Conservation (phyloP, 1,284 basidiomycete species). For the Marasmius oreades region DNA sequence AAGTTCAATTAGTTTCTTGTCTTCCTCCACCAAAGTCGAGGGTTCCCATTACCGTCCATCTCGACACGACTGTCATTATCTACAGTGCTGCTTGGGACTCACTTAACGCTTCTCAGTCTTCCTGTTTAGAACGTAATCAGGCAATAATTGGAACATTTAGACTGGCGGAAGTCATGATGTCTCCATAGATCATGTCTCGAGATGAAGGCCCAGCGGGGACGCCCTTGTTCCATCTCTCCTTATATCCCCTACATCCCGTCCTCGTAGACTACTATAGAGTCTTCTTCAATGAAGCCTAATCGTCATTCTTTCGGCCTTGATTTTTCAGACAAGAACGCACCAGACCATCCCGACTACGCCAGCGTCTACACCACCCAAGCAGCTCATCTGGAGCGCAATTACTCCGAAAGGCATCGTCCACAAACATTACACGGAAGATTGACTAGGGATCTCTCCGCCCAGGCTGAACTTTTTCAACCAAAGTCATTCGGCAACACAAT, state of each 20-base stretch:
- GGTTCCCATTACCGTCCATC: no score
- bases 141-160: no score
- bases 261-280: background rate
- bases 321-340: background rate
- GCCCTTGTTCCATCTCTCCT: background rate
- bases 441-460: conserved; percentile 29
- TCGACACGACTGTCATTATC: no score
- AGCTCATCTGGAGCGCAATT: conserved; percentile 48
- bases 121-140: no score
- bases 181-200: no score
- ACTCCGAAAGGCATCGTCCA: conserved; percentile 70
- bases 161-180: no score
- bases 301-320: background rate
- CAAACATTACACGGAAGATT: conserved; percentile 72
- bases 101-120: no score
- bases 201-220: no score
- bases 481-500: conserved; percentile 42
- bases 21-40: no score
- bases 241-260: background rate
- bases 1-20: no score
- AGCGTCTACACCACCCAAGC: background rate
- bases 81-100: no score
- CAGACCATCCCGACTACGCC: background rate
- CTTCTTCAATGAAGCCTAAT: background rate
- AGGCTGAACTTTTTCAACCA: conserved; percentile 31